A percentile compares a stretch with the other conserved stretches of the same genome.
Evolutionary conservation across 2,329 filamentous ascomycete species (phyloP).

Genomic region (Phyllosticta paracitricarpa): DNA sequence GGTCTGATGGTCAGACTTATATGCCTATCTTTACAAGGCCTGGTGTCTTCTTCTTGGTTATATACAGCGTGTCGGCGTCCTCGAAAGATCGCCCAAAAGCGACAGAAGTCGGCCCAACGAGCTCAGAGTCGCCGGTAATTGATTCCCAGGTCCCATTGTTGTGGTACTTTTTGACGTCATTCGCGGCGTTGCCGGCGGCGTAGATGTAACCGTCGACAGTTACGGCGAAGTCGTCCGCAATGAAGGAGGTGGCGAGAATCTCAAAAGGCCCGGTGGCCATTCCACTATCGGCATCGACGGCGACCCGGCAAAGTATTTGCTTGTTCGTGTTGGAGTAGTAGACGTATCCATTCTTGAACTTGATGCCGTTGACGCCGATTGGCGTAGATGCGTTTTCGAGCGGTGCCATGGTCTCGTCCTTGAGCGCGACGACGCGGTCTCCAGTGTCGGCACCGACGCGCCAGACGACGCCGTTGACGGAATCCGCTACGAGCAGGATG

Average conservation of each 20-base stretch:
- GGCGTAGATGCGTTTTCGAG: slow-evolving; percentile 4
- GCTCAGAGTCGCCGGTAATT: slow-evolving; percentile 7
- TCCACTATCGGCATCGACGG: slow-evolving; percentile 11
- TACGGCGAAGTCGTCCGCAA: slow-evolving; percentile 5
- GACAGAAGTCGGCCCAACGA: slow-evolving; percentile 14
- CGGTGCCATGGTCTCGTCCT: slow-evolving; percentile 12
- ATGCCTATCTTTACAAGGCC: background rate
- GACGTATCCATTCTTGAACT: slow-evolving; percentile 10
- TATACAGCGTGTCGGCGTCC: slow-evolving; percentile 16
- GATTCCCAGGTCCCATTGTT: slow-evolving; percentile 12
- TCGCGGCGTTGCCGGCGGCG: background rate
- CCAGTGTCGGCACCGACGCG: slow-evolving; percentile 12
- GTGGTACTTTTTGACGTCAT: slow-evolving; percentile 3
- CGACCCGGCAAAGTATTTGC: slow-evolving; percentile 13
- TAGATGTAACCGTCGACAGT: background rate
- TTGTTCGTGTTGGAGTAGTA: slow-evolving; percentile 18
- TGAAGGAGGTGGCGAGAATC: background rate
- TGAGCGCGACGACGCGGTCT: slow-evolving; percentile 10
- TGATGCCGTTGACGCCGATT: slow-evolving; percentile 19
- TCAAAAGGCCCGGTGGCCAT: background rate
- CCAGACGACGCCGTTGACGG: slow-evolving; percentile 14
- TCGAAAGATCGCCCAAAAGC: slow-evolving; percentile 13
- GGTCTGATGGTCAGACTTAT: background rate
- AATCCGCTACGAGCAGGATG: slow-evolving; percentile 18
- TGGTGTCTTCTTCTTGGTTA: slow-evolving; percentile 9